Evolutionary conservation across 2,329 filamentous ascomycete species (phyloP).

Genomic region (Sclerotiophoma versabilis): DNA sequence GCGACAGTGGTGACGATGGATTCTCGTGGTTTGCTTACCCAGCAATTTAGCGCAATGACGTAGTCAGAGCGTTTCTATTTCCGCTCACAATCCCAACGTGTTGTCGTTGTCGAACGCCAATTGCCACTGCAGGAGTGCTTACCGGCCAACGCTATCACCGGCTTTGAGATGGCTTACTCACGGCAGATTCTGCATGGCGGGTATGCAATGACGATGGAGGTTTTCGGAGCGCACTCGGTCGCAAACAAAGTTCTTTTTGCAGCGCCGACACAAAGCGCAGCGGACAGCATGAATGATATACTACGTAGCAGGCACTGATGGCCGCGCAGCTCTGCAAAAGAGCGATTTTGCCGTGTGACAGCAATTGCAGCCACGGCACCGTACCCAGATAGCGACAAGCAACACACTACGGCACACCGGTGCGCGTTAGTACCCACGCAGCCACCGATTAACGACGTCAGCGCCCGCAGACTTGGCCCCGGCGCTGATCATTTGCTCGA

Average conservation of each 20-base stretch:
- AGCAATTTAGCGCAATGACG: slow-evolving; percentile 8
- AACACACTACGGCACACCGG: slow-evolving; percentile 10
- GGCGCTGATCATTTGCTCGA: neutral
- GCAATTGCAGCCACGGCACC: neutral
- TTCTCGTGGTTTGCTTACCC: neutral
- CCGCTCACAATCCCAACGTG: neutral
- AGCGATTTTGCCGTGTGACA: neutral
- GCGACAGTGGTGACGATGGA: neutral
- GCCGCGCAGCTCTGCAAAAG: neutral
- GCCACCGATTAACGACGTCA: slow-evolving; percentile 14
- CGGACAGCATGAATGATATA: neutral
- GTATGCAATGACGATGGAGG: neutral
- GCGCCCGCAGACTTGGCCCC: slow-evolving; percentile 1
- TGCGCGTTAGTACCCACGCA: slow-evolving; percentile 7
- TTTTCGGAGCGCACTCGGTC: slow-evolving; percentile 4
- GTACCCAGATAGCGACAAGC: slow-evolving; percentile 5
- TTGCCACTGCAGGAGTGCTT: neutral
- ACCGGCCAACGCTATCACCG: neutral
- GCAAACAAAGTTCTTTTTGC: slow-evolving; percentile 9
- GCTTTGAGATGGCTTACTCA: neutral
- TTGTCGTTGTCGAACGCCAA: slow-evolving; percentile 1
- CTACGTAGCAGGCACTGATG: neutral
- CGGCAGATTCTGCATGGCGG: neutral
- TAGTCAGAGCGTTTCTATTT: neutral
- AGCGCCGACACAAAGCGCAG: slow-evolving; percentile 10